Evolutionary conservation across 2,329 filamentous ascomycete genomes (phyloP), one percentile per base, ranked within the genome.

Genomic region (Paecilomyces dactylethromorphus): DNA sequence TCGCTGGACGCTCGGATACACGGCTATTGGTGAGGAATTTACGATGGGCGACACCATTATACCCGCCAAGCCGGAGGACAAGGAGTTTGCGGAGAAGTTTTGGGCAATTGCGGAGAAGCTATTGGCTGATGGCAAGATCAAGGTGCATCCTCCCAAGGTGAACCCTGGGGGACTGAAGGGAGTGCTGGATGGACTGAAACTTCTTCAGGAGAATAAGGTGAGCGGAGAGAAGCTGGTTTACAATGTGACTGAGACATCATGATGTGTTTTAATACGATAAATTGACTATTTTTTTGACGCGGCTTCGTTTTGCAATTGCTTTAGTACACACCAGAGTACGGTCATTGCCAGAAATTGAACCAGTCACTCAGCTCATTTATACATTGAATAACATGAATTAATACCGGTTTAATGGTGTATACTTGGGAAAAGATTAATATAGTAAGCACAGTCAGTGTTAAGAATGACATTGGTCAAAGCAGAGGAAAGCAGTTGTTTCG

Each of bases 81-180:
- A 73, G 55, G 76, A 78, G 55, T 79, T 76, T 56, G 71, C 66
- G 29, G 72, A 71, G 58, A 12, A 39, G 33, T 39, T 39, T 12
- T 12, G 33, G 60, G 62, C 61, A 4, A 56, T 77, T 35, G 70
- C 70, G 15, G 70, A 74, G 61, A 68, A 71, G 63, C 61, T 79
- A 64, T 61, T 80, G 53, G 68, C 65, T 7, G 68, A 74, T 56
- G 73, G 73, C 22, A 73, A 74, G 65, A 58, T 80, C 26, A 72
- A 71, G 63, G 63, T 71, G 50, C 78, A 80, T 68, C 73, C 73
- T 35, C 62, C 67, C 29, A 69, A 72, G 59, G 68, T 77, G 57
- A 69, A 39, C 11, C 33, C 33, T 35, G 72, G 70, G 13, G 78
- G 79, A 8, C 66, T 81, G 53, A 66, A 76, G 55, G 60, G 62